Evolutionary conservation across 345 rosid species (phyloP), one percentile per base, ranked within the genome.

Genomic region (Kernera saxatilis): DNA sequence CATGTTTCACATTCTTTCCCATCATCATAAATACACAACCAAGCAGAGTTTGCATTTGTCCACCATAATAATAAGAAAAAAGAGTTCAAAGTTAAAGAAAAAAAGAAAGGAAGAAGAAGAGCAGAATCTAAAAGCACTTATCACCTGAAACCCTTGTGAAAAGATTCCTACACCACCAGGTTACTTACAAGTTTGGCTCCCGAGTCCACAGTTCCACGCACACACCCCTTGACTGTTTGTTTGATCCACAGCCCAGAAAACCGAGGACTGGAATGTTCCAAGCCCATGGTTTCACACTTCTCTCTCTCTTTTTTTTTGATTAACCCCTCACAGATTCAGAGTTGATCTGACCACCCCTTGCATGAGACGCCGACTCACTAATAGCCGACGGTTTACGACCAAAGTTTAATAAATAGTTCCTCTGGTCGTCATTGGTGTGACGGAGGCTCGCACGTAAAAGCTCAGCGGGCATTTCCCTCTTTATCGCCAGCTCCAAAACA

Each of bases 401-500:
- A 71, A 92, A 92, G 68, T 81, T 84, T 52, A 87, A 72, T 73
- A 95, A 81, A 44, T 79, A 86, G 77, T 90, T 92, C 81, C 87
- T 78, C 85, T 95, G 98, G 64, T 57, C 62, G 27, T 90, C 96
- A 36, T 82, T 90, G 11, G 99, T 90, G 81, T 92, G 98, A 55
- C 90, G 86, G 30, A 95, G 94, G 86, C 97, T 87, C 5, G 94
- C 97, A 6, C 96, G 94, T 72, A 95, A 69, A 65, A 95, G 93
- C 77, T 95, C 99, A 61, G 88, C 87, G 2, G 99, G 99, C 98
- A 95, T 90, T 78, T 95, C 99, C 54, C 81, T 81, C 73, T 85
- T 88, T 65, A 89, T 88, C 21, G 96, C 96, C 25, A 80, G 52
- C 80, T 86, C 92, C 70, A 80, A 75, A 36, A 70, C 80, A 65